Evolutionary conservation across 208 protist species (phyloP).

Genomic region (Kentomonas sorsogonicus): DNA sequence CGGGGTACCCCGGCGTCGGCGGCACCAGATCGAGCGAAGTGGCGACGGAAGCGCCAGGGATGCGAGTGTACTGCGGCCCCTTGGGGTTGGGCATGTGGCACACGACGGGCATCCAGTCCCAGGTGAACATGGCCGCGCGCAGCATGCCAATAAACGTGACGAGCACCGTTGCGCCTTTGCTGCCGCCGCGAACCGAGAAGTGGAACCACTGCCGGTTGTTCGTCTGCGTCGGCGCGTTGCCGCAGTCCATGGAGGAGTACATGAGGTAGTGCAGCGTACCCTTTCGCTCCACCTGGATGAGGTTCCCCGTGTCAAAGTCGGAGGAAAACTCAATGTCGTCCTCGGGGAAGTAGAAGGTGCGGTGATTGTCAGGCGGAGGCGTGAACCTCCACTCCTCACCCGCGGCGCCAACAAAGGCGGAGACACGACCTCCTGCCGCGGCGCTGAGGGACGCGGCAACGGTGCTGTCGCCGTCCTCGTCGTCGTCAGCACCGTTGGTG

Average conservation of each 20-base stretch:
- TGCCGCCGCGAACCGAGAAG: constrained; percentile 80
- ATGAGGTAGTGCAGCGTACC: constrained; percentile 64
- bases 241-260: constrained; percentile 83
- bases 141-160: constrained; percentile 80
- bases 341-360: constrained; percentile 81
- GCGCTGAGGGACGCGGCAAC: too few species aligned
- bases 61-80: constrained; percentile 62
- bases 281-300: constrained; percentile 79
- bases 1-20: constrained; percentile 68
- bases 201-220: constrained; percentile 92
- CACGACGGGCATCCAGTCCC: constrained; percentile 78
- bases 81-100: constrained; percentile 38
- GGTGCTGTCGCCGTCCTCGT: too few species aligned
- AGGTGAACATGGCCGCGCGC: constrained; percentile 83
- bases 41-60: constrained; percentile 57
- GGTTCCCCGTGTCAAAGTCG: constrained; percentile 89
- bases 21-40: constrained; percentile 63
- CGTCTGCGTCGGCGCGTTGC: constrained; percentile 70
- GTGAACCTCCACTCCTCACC: constrained; percentile 69
- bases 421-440: too few species aligned
- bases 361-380: constrained; percentile 81
- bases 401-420: too few species aligned
- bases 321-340: constrained; percentile 85
- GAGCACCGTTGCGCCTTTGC: constrained; percentile 41
- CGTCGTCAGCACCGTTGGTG: too few species aligned